Percentiles rank a stretch among this genome's conserved stretches.
Evolutionary conservation across 331 rosid genomes (phyloP).

Genomic region (Quercus phellos): DNA sequence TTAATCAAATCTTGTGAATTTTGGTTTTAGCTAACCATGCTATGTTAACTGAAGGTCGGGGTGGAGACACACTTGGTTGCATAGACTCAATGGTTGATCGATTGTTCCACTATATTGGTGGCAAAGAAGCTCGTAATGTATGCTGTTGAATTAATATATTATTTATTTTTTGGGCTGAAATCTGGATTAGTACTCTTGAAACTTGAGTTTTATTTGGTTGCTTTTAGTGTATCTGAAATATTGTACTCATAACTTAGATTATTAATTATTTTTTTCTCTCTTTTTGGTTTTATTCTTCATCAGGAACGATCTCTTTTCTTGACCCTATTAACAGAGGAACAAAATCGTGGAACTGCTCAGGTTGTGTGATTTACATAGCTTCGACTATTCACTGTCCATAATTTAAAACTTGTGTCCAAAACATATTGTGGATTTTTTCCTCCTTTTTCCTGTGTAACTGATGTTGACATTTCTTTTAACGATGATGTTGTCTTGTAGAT

Average conservation of each 20-base stretch:
- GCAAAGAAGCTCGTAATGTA: conserved; percentile 70
- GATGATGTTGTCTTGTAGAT: conserved; percentile 44
- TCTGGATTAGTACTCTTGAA: background rate
- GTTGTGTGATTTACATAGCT: conserved; percentile 35
- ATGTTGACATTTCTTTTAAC: conserved; percentile 4
- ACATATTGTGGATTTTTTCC: conserved; percentile 8
- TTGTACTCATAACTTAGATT: conserved; percentile 3
- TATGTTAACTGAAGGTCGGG: conserved; percentile 68
- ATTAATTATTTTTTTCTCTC: conserved; percentile 4
- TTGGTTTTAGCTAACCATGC: conserved; percentile 31
- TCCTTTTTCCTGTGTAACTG: conserved; percentile 14
- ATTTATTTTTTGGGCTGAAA: background rate
- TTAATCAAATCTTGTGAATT: conserved; percentile 16
- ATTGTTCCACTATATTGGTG: conserved; percentile 77
- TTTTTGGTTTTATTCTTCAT: conserved; percentile 20
- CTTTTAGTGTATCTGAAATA: background rate
- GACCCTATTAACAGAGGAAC: conserved; percentile 54
- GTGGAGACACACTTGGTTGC: conserved; percentile 81
- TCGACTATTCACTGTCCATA: background rate
- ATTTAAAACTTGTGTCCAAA: conserved; percentile 12
- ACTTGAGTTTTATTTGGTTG: background rate
- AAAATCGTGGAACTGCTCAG: conserved; percentile 66
- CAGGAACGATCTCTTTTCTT: conserved; percentile 69
- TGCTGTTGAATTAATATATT: conserved; percentile 21
- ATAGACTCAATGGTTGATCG: conserved; percentile 75